Conservation (phyloP, 352 stramenopile genomes). For the Elongisporangium undulatum region DNA sequence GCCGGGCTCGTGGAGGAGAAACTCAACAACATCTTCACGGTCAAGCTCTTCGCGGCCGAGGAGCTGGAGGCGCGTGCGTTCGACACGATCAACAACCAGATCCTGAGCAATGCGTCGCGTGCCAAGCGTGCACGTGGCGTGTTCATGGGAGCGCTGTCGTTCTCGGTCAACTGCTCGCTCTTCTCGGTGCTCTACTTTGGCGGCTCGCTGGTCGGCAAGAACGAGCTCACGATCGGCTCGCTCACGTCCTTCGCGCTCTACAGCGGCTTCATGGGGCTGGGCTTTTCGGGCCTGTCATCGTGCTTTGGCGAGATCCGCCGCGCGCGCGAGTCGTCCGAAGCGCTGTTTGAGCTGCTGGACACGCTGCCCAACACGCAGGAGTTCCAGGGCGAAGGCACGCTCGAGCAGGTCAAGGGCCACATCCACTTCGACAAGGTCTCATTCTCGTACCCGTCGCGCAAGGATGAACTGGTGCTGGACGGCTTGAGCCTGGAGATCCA, state of each 20-base stretch:
- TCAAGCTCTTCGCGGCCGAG: constrained; percentile 87
- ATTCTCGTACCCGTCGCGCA: constrained; percentile 79
- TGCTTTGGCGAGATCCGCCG: constrained; percentile 78
- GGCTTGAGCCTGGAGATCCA: constrained; percentile 63
- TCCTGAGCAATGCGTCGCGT: constrained; percentile 59
- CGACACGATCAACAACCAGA: constrained; percentile 57
- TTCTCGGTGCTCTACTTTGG: constrained; percentile 90
- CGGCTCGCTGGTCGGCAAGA: constrained; percentile 77
- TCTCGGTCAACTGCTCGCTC: constrained; percentile 87
- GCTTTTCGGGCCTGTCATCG: constrained; percentile 85
- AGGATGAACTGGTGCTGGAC: constrained; percentile 64
- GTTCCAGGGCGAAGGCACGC: constrained; percentile 29
- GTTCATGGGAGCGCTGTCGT: constrained; percentile 88
- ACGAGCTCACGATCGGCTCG: constrained; percentile 86
- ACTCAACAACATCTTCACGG: constrained; percentile 87
- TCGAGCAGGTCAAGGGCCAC: constrained; percentile 47
- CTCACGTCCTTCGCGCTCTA: constrained; percentile 91
- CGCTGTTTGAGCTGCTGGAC: constrained; percentile 62
- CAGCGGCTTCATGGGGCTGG: constrained; percentile 88
- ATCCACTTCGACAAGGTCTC: constrained; percentile 80
- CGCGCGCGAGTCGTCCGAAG: constrained; percentile 63
- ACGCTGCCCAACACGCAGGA: constrained; percentile 25
- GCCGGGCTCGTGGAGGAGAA: constrained; percentile 82
- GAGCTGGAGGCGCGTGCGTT: constrained; percentile 60
- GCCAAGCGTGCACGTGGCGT: constrained; percentile 79